These are phyloP conservation scores for Paxillus involutus DNA, from an alignment of 768 basidiomycete species.

Conservation along the genomic window DNA sequence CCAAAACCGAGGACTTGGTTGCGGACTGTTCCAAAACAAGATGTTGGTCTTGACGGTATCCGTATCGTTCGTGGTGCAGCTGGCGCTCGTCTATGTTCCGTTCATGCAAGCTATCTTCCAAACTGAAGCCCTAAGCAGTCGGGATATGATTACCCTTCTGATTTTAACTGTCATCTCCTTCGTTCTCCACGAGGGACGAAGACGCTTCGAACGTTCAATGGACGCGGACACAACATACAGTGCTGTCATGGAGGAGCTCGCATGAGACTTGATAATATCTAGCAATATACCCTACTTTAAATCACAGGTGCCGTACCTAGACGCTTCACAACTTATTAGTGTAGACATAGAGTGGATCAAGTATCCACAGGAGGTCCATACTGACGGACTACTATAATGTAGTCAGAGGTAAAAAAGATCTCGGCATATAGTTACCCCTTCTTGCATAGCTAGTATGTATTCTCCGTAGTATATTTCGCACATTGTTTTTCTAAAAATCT, in stretches of 20 bases:
- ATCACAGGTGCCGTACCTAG: too few species aligned
- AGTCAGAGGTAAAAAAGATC: too few species aligned
- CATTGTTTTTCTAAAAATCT: not conserved
- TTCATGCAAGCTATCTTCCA: slow-evolving; percentile 93
- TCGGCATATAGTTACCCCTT: slow-evolving; percentile 7
- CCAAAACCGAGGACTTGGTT: slow-evolving; percentile 90
- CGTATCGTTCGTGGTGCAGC: slow-evolving; percentile 80
- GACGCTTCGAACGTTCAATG: slow-evolving; percentile 70
- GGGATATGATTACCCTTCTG: slow-evolving; percentile 73
- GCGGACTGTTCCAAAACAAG: slow-evolving; percentile 78
- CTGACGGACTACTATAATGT: too few species aligned
- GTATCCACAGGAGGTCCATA: too few species aligned
- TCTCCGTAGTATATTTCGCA: not conserved
- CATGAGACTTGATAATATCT: slow-evolving; percentile 30
- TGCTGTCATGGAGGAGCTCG: slow-evolving; percentile 58
- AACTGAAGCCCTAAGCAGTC: slow-evolving; percentile 71
- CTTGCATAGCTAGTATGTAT: slow-evolving; percentile 4
- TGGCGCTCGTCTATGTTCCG: slow-evolving; percentile 86
- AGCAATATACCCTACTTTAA: not conserved
- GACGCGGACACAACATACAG: slow-evolving; percentile 54
- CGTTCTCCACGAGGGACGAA: slow-evolving; percentile 71
- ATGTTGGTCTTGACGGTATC: slow-evolving; percentile 91
- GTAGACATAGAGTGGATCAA: not conserved
- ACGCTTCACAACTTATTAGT: not conserved
- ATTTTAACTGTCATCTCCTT: slow-evolving; percentile 65